Evolutionary conservation across 768 basidiomycete species (phyloP), one percentile per base, ranked within the genome.

Genomic region (Crepidotus variabilis): DNA sequence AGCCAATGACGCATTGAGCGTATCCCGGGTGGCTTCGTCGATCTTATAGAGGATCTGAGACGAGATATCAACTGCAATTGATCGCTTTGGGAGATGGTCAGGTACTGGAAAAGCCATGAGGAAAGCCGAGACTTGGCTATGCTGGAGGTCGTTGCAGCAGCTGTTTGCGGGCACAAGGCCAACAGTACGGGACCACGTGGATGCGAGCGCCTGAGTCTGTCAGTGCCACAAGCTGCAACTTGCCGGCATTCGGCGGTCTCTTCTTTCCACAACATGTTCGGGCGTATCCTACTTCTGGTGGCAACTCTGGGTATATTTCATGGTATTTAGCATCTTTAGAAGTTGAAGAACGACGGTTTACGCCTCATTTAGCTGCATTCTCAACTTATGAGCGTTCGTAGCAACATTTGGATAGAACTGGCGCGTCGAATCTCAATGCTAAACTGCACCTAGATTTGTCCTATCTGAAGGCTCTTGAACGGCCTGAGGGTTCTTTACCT

Each of bases 311-410:
- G 71, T 18, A 66, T 86, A 13, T 70, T 87, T 57, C 85, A 87
- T 61, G 80, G 86, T 86, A 57, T 58, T 73, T 46, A 34, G 46
- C 51, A 50, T 46, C n/a, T 22, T 16, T 43, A n/a, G 11, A n/a
- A 10, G 51, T 46, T 55, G 53, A 43, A 16, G 55, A 24, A 21
- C 23, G 53, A 20, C 43, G 58, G 43, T 24, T 47, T 36, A 61
- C 61, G 24, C 39, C 33, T 24, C 20, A 24, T 60, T 3, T 63
- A 92, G 90, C 88, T 47, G 87, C 88, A 18, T 92, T 84, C 68
- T 91, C 91, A 16, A 83, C 86, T 2, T 92, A 90, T 68, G 88
- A 92, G 75, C 83, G 90, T 86, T 53, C 66, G 87, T 75, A 16
- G 8, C 45, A 28, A 18, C 10, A 23, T 18, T 47, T 33, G n/a